phyloP scores from a whole-genome alignment of 768 basidiomycete species.

The Tulasnella sp. region DNA sequence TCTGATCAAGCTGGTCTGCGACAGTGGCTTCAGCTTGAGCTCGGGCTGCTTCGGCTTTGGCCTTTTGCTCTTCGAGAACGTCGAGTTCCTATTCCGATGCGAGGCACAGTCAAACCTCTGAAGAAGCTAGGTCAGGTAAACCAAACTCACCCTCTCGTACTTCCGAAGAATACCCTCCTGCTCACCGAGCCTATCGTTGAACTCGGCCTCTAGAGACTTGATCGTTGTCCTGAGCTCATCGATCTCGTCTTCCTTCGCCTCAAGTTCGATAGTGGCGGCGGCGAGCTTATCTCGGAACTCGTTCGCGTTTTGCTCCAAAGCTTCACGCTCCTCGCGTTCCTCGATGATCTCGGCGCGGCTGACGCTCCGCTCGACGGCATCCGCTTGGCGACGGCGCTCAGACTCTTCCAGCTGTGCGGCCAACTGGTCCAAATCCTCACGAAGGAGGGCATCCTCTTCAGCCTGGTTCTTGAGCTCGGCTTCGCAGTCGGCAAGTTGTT shows the following conservation, averaged over 20 bases:
- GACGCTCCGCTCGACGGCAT: constrained; percentile 64
- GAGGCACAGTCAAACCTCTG: background rate
- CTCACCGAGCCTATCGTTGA: background rate
- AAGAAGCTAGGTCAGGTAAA: background rate
- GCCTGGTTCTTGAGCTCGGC: constrained; percentile 42
- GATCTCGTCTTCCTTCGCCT: constrained; percentile 51
- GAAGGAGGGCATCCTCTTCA: constrained; percentile 69
- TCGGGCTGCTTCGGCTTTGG: constrained; percentile 29
- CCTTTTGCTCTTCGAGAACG: constrained; percentile 31
- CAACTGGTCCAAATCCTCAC: constrained; percentile 61
- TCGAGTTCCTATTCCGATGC: constrained; percentile 48
- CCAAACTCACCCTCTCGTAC: background rate
- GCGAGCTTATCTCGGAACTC: constrained; percentile 71
- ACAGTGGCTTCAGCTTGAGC: constrained; percentile 33
- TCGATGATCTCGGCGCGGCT: constrained; percentile 68
- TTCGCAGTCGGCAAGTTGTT: constrained; percentile 47
- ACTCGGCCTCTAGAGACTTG: constrained; percentile 30
- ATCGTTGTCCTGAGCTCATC: constrained; percentile 33
- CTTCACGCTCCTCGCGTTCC: constrained; percentile 69
- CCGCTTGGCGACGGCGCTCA: constrained; percentile 58
- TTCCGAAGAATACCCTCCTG: background rate
- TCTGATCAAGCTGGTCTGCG: constrained; percentile 8
- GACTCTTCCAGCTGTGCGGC: constrained; percentile 64
- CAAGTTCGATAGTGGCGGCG: constrained; percentile 74
- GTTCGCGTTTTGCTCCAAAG: constrained; percentile 56